Evolutionary conservation across 306 rosid genomes (phyloP).

Genomic region (Cicer pinnatifidum): DNA sequence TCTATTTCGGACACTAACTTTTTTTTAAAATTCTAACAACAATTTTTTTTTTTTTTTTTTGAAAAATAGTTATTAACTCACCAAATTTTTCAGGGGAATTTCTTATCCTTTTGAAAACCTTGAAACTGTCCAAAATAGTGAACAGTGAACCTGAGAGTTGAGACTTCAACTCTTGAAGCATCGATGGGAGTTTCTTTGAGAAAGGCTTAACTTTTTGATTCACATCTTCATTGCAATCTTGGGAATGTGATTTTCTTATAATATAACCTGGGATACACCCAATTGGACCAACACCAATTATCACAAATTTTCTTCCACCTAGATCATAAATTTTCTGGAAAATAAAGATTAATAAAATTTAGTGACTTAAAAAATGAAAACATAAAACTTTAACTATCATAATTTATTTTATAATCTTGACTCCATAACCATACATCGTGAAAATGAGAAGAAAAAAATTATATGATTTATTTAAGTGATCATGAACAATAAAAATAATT

Average conservation of each 20-base stretch:
- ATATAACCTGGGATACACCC: conserved; percentile 23
- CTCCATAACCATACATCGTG: accelerated
- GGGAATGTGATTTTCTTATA: background rate
- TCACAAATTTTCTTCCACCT: conserved; percentile 41
- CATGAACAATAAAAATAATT: too few relatives aligned
- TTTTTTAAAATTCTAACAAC: too few relatives aligned
- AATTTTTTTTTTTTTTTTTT: too few relatives aligned
- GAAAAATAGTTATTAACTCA: background rate
- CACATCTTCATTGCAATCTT: conserved; percentile 27
- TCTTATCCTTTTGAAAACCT: conserved; percentile 10
- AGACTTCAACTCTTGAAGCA: background rate
- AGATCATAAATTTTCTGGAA: conserved; percentile 33
- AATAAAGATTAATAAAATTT: background rate
- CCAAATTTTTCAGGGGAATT: conserved; percentile 29
- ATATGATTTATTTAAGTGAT: too few relatives aligned
- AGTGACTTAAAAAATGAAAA: too few relatives aligned
- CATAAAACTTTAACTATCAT: too few relatives aligned
- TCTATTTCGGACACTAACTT: too few relatives aligned
- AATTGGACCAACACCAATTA: conserved; percentile 15
- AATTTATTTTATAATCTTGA: too few relatives aligned
- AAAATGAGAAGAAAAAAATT: too few relatives aligned
- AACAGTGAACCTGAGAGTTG: conserved; percentile 23
- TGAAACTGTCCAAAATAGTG: conserved; percentile 22
- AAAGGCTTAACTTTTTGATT: conserved; percentile 26
- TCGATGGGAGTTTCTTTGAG: conserved; percentile 27